These are phyloP conservation scores for Suillus plorans DNA, from an alignment of 768 basidiomycete species.

Conservation along the genomic window DNA sequence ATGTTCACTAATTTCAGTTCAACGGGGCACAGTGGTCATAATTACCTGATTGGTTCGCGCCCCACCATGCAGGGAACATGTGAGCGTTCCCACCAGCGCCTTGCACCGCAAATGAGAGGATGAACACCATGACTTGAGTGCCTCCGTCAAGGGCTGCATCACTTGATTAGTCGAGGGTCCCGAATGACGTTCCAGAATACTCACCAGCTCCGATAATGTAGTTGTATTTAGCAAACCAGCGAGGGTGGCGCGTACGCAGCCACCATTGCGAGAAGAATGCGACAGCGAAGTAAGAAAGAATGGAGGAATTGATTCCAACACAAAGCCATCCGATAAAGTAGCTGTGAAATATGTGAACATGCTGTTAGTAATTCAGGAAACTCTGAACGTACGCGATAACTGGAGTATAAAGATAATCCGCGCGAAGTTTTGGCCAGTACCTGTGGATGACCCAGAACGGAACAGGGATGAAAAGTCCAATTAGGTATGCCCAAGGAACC, in stretches of 20 bases:
- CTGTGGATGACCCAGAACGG: slow-evolving; percentile 52
- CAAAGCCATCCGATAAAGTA: slow-evolving; percentile 45
- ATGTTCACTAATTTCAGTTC: slow-evolving; percentile 5
- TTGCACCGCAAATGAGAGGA: slow-evolving; percentile 50
- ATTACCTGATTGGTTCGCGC: slow-evolving; percentile 51
- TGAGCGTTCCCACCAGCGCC: slow-evolving; percentile 50
- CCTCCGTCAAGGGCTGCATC: slow-evolving; percentile 36
- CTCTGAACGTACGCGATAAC: slow-evolving; percentile 36
- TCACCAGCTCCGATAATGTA: slow-evolving; percentile 62
- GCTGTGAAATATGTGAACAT: slow-evolving; percentile 12
- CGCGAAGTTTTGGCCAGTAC: slow-evolving; percentile 43
- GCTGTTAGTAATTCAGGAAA: neutral
- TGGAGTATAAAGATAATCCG: slow-evolving; percentile 50
- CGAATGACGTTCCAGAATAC: slow-evolving; percentile 4
- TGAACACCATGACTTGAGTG: slow-evolving; percentile 53
- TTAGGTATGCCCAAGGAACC: slow-evolving; percentile 46
- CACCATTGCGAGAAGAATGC: slow-evolving; percentile 61
- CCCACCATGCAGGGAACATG: slow-evolving; percentile 58
- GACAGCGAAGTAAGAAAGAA: slow-evolving; percentile 47
- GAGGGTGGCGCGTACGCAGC: slow-evolving; percentile 55
- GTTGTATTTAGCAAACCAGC: slow-evolving; percentile 69
- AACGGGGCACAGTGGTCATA: slow-evolving; percentile 28
- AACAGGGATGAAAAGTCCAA: slow-evolving; percentile 51
- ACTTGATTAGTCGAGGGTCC: slow-evolving; percentile 1
- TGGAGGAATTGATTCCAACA: slow-evolving; percentile 54